Percentiles rank a stretch among this genome's conserved stretches.
These are phyloP conservation scores for Clavispora santaluciae DNA, from an alignment of 805 yeast genomes.

Conservation along the genomic window DNA sequence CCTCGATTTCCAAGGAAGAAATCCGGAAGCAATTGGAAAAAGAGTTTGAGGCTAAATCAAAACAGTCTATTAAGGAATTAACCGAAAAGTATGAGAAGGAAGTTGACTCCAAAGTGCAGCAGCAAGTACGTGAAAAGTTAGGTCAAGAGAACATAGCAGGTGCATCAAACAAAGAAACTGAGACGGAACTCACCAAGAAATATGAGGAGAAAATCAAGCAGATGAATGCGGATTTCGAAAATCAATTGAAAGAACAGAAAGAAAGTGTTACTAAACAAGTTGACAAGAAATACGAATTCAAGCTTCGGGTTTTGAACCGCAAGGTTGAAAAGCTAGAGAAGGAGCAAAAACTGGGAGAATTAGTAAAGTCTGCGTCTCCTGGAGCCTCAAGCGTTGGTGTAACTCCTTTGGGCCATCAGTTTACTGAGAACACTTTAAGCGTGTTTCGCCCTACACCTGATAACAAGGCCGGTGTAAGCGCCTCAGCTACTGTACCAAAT, in stretches of 20 bases:
- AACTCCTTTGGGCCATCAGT: conserved; percentile 1
- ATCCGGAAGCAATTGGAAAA: conserved; percentile 23
- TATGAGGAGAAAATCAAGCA: conserved; percentile 17
- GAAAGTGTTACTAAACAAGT: conserved; percentile 45
- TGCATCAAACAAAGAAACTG: conserved; percentile 9
- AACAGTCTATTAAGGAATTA: conserved; percentile 15
- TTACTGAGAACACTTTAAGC: conserved; percentile 1
- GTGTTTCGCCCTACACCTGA: not conserved
- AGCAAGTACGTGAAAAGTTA: conserved; percentile 17
- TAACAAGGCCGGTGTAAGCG: not conserved
- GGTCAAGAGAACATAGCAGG: not conserved
- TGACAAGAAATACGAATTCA: conserved; percentile 55
- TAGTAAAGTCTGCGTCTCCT: not conserved
- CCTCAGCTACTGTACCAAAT: not conserved
- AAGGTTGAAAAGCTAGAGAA: conserved; percentile 48
- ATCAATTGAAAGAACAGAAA: conserved; percentile 15
- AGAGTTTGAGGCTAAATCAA: conserved; percentile 19
- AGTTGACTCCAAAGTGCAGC: conserved; percentile 10
- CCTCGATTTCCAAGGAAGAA: conserved; percentile 2
- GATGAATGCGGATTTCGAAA: conserved; percentile 20
- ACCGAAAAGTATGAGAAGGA: conserved; percentile 36
- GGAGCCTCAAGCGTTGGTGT: not conserved
- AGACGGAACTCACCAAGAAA: conserved; percentile 12
- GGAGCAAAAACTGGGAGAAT: not conserved
- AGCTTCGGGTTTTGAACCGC: conserved; percentile 49